Percentiles rank a stretch among this genome's conserved stretches.
Conservation (phyloP, 495 filamentous ascomycete species). For the Parachaetomium inaequale region DNA sequence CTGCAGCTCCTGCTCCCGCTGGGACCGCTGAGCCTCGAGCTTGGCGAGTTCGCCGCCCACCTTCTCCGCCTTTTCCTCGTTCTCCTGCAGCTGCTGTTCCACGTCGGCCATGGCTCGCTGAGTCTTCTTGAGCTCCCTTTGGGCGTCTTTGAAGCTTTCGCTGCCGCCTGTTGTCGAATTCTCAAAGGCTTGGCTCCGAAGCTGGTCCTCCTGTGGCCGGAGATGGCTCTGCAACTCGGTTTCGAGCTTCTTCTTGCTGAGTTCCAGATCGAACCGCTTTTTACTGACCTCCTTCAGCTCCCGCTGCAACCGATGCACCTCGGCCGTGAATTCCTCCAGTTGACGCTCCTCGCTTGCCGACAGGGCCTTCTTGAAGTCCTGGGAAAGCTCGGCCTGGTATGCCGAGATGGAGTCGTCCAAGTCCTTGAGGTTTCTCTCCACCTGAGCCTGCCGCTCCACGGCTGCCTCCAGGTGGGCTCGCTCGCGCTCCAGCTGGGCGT, state of each 20-base stretch:
- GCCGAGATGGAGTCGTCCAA: constrained; percentile 68
- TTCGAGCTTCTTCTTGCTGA: constrained; percentile 72
- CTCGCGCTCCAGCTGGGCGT: constrained; percentile 66
- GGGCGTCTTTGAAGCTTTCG: constrained; percentile 71
- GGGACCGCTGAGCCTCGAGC: constrained; percentile 59
- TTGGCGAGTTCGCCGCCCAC: constrained; percentile 55
- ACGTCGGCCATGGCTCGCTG: constrained; percentile 59
- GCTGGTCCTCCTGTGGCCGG: constrained; percentile 78
- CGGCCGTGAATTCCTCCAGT: constrained; percentile 65
- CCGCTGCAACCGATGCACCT: constrained; percentile 67
- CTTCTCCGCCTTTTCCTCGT: constrained; percentile 68
- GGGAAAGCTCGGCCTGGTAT: constrained; percentile 72
- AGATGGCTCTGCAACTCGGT: constrained; percentile 83
- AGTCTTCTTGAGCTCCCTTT: constrained; percentile 76
- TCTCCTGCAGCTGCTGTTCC: constrained; percentile 62
- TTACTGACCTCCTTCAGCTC: constrained; percentile 70
- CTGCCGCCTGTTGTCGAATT: constrained; percentile 54
- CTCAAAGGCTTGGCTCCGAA: constrained; percentile 74
- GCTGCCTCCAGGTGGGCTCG: constrained; percentile 73
- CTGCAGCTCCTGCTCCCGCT: constrained; percentile 65
- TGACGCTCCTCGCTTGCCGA: constrained; percentile 75
- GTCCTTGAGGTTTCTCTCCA: constrained; percentile 71
- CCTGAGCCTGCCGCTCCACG: constrained; percentile 59
- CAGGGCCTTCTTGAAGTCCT: constrained; percentile 89
- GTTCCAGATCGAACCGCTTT: constrained; percentile 73